phyloP scores from a whole-genome alignment of 2,329 filamentous ascomycete genomes.

The Trichoderma koningiopsis region DNA sequence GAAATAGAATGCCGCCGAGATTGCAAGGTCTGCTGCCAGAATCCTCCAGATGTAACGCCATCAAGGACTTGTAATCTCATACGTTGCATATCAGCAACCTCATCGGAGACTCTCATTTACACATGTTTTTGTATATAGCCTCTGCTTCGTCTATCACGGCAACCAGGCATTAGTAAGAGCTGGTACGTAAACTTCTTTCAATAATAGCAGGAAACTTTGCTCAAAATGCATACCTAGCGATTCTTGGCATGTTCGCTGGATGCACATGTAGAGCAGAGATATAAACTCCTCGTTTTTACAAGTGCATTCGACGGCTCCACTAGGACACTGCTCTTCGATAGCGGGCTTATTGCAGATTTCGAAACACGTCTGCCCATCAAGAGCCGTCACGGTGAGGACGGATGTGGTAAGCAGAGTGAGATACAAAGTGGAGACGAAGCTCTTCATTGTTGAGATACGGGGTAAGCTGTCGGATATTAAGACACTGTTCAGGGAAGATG shows the following conservation, averaged over 20 bases:
- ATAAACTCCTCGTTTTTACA: constrained; percentile 21
- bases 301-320: neutral
- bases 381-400: neutral
- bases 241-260: constrained; percentile 20
- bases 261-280: constrained; percentile 16
- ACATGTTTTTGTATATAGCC: neutral
- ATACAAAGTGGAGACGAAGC: constrained; percentile 8
- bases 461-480: neutral
- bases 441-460: constrained; percentile 7
- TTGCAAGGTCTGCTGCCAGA: neutral
- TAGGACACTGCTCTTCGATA: constrained; percentile 17
- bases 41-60: neutral
- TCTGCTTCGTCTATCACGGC: constrained; percentile 7
- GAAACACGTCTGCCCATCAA: constrained; percentile 20
- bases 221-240: constrained; percentile 1
- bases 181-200: neutral
- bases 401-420: constrained; percentile 3
- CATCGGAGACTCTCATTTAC: neutral
- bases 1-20: neutral
- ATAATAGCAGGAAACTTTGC: neutral
- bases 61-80: neutral
- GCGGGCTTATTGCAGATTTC: constrained; percentile 10
- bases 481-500: neutral
- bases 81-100: neutral
- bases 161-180: neutral